Base-by-base conservation (phyloP, 2,329 filamentous ascomycete species). In the Magnaporthiopsis rhizophila region DNA sequence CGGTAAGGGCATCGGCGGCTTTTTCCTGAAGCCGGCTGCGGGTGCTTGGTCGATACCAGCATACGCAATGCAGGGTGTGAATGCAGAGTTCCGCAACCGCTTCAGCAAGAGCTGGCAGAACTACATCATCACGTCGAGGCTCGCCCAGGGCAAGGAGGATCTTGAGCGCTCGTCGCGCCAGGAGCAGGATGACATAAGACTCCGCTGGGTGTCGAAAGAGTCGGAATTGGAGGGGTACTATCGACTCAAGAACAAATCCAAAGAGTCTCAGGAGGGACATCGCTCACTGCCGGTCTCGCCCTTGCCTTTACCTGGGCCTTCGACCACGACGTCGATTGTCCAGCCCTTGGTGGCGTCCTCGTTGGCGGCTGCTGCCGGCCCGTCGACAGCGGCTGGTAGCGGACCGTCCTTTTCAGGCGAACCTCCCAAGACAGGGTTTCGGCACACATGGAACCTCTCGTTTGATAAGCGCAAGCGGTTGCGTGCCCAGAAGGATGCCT, bases 21-120 rank as follows among this genome's bases (percentile, higher is more conserved):
- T 96, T 2, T 80, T 95, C 1, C 77, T 95, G 26, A 96, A 96
- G 72, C 90, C 92, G n/a, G 85, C 88, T 65, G 91, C 90, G 82
- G 86, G 83, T 7, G 74, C 90, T 21, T 90, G 86, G 84, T 85
- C 85, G 1, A 75, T 96, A 4, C 90, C 91, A 0, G 92, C 89
- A 6, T 96, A 95, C 71, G 84, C 90, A 3, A 89, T 93, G 80
- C 90, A 93, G 72, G 92, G 92, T 2, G 81, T 95, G 0, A 87
- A 94, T 70, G 89, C 90, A 57, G 89, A 94, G 72, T 81, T 95
- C 63, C 83, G 87, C 66, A 91, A 89, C 67, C 76, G 83, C 59
- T 89, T 91, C 68, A 86, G 88, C 30, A 86, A 83, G 59, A 90
- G 86, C 67, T 86, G 91, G 24, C 81, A 90, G 61, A 92, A 90